Evolutionary conservation across 352 stramenopile genomes (phyloP).

Genomic region (Phytophthora rubi): DNA sequence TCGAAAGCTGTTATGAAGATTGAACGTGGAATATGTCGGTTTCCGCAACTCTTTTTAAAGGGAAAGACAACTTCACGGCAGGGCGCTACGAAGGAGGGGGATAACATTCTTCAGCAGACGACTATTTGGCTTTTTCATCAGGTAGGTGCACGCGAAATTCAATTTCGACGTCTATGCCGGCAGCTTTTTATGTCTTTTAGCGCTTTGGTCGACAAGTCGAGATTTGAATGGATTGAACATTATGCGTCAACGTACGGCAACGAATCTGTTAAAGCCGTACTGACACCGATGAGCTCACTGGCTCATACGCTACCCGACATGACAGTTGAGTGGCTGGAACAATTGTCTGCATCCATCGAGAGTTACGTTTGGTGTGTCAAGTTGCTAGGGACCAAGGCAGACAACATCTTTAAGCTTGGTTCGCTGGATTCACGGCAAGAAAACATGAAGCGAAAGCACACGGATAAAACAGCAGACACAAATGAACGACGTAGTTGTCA

Average conservation of each 20-base stretch:
- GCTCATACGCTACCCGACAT: slow-evolving; percentile 33
- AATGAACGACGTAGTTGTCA: slow-evolving; percentile 19
- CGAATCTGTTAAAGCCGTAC: slow-evolving; percentile 34
- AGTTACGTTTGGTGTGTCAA: slow-evolving; percentile 61
- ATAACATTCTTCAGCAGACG: slow-evolving; percentile 26
- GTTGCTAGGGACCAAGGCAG: slow-evolving; percentile 47
- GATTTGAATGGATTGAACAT: slow-evolving; percentile 55
- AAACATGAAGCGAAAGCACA: slow-evolving; percentile 45
- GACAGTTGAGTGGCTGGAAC: slow-evolving; percentile 64
- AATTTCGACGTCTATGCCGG: slow-evolving; percentile 50
- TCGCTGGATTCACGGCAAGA: slow-evolving; percentile 7
- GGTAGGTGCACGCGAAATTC: slow-evolving; percentile 38
- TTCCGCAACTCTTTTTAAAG: slow-evolving; percentile 55
- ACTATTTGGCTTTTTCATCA: slow-evolving; percentile 56
- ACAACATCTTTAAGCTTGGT: slow-evolving; percentile 22
- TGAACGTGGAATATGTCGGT: slow-evolving; percentile 60
- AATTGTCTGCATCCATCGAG: slow-evolving; percentile 65
- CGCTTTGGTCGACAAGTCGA: slow-evolving; percentile 44
- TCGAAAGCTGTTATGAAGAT: slow-evolving; percentile 65
- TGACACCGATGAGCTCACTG: slow-evolving; percentile 57
- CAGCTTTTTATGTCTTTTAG: slow-evolving; percentile 60
- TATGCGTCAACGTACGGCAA: slow-evolving; percentile 36
- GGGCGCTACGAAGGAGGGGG: slow-evolving; percentile 1
- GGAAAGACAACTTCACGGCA: slow-evolving; percentile 1
- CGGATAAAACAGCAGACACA: neutral